Conservation (phyloP, 1,284 basidiomycete species). For the Sporisorium iseilematis-ciliati region DNA sequence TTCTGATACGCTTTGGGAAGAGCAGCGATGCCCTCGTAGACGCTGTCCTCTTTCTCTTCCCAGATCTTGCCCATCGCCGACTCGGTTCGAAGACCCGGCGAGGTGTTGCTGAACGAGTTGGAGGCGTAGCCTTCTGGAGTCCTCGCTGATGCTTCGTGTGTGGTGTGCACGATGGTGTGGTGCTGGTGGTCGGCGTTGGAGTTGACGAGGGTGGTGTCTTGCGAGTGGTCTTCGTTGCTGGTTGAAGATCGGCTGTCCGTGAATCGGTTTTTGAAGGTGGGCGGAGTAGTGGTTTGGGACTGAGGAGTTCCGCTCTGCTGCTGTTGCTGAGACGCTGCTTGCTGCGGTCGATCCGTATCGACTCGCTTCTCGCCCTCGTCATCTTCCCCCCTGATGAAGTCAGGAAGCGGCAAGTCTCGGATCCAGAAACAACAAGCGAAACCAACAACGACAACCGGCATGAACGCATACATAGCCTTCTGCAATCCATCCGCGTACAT, state of each 20-base stretch:
- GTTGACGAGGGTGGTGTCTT: slow-evolving; percentile 26
- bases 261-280: slow-evolving; percentile 3
- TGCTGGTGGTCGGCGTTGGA: slow-evolving; percentile 9
- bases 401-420: slow-evolving; percentile 53
- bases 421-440: slow-evolving; percentile 49
- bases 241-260: neutral
- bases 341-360: neutral
- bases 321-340: slow-evolving; percentile 3
- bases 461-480: slow-evolving; percentile 38
- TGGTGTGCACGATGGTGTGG: slow-evolving; percentile 8
- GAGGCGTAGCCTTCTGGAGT: slow-evolving; percentile 28
- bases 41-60: slow-evolving; percentile 11
- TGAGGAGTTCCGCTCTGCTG: neutral
- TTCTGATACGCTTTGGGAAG: slow-evolving; percentile 23
- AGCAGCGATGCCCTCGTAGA: slow-evolving; percentile 1
- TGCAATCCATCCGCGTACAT: slow-evolving; percentile 51
- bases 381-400: slow-evolving; percentile 33
- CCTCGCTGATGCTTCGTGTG: neutral
- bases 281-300: neutral
- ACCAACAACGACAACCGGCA: slow-evolving; percentile 45
- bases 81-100: neutral
- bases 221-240: slow-evolving; percentile 1
- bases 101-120: slow-evolving; percentile 10
- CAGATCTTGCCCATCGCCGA: neutral
- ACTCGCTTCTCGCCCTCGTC: neutral